Percentiles rank a stretch among this genome's conserved stretches.
phyloP scores from a whole-genome alignment of 441 rosid genomes.

The Mallotus japonicus region DNA sequence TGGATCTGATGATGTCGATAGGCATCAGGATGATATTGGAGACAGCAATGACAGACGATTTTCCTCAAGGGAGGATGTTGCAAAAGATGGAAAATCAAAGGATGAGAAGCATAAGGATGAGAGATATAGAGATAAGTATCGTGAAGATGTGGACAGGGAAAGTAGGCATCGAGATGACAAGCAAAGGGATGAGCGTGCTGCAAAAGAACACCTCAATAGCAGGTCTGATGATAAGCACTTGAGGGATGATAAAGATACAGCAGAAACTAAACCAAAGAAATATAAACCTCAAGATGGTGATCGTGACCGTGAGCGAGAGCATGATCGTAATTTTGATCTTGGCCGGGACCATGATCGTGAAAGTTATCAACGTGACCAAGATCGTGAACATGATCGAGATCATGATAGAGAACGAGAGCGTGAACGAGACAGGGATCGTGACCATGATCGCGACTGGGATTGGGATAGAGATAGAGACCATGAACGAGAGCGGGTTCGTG shows the following conservation, averaged over 20 bases:
- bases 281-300: constrained; percentile 55
- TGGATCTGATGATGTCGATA: constrained; percentile 56
- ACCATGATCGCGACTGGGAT: constrained; percentile 36
- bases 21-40: constrained; percentile 59
- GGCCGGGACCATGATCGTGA: constrained; percentile 28
- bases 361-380: constrained; percentile 35
- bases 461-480: constrained; percentile 23
- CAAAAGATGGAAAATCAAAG: constrained; percentile 57
- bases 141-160: constrained; percentile 55
- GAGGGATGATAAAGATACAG: constrained; percentile 53
- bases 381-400: constrained; percentile 28
- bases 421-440: constrained; percentile 14
- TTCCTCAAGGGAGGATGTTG: constrained; percentile 48
- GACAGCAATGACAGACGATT: constrained; percentile 45
- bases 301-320: constrained; percentile 33
- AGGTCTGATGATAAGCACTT: constrained; percentile 60
- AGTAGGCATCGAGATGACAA: constrained; percentile 58
- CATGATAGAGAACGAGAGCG: constrained; percentile 24
- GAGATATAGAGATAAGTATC: constrained; percentile 48
- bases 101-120: constrained; percentile 73
- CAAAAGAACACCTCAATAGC: constrained; percentile 51
- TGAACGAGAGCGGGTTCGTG: constrained; percentile 30
- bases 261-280: constrained; percentile 49
- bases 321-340: constrained; percentile 21
- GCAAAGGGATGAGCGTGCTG: constrained; percentile 59